These are phyloP conservation scores for Yarrowia porcina DNA, from an alignment of 805 yeast genomes.

Conservation along the genomic window DNA sequence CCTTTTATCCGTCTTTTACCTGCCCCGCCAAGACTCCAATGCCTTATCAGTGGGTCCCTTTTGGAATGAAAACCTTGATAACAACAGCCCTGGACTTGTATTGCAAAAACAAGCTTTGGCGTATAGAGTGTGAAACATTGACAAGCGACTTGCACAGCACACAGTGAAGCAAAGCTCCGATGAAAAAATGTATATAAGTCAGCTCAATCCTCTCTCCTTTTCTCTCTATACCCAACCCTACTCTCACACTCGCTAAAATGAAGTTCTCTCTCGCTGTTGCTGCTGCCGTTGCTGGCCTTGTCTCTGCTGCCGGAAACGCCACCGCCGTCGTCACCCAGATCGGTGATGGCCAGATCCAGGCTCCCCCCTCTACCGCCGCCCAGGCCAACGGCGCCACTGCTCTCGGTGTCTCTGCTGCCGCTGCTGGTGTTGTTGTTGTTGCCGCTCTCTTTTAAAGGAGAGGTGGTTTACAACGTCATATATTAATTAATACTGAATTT, in stretches of 20 bases:
- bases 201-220: not conserved
- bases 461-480: not conserved
- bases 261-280: conserved; percentile 19
- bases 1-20: no score
- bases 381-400: conserved; percentile 22
- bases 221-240: not conserved
- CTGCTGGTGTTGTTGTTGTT: conserved; percentile 11
- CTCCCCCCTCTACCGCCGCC: conserved; percentile 9
- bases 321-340: conserved; percentile 23
- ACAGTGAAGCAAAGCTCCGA: no score
- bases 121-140: no score
- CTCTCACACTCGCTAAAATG: not conserved
- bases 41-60: conserved; percentile 15
- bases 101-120: no score
- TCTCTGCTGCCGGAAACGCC: conserved; percentile 9
- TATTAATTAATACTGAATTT: not conserved
- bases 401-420: conserved; percentile 16
- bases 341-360: conserved; percentile 25
- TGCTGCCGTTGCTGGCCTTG: conserved; percentile 8
- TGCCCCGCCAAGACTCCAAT: not conserved
- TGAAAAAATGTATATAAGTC: not conserved
- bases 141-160: no score
- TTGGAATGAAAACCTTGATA: conserved; percentile 3
- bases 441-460: not conserved
- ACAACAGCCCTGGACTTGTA: not conserved